These are phyloP conservation scores for Tetracladium marchalianum DNA, from an alignment of 495 filamentous ascomycete species.

Conservation along the genomic window DNA sequence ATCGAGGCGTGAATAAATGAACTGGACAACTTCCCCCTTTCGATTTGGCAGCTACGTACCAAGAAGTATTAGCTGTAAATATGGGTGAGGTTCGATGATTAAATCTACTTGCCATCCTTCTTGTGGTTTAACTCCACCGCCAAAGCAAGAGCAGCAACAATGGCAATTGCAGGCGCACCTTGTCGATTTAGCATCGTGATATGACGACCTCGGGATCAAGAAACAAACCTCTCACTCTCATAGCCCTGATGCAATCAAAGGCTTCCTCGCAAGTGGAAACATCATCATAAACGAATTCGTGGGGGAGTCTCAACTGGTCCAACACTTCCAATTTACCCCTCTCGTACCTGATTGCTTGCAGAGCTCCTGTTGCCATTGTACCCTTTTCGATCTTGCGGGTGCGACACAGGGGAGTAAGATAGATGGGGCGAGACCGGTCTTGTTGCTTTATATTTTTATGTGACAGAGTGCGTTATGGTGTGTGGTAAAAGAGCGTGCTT, in stretches of 20 bases:
- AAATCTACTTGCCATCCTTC: constrained; percentile 29
- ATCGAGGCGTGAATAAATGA: constrained; percentile 64
- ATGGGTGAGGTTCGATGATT: not conserved
- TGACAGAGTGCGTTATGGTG: too few relatives aligned
- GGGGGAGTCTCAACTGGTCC: constrained; percentile 85
- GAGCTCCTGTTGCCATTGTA: constrained; percentile 14
- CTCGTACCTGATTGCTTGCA: constrained; percentile 83
- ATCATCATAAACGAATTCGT: constrained; percentile 67
- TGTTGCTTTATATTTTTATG: too few relatives aligned
- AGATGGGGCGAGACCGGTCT: too few relatives aligned
- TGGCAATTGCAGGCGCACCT: constrained; percentile 91
- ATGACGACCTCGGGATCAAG: not conserved
- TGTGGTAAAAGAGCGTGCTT: too few relatives aligned
- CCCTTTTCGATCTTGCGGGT: too few relatives aligned
- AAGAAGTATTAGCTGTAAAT: not conserved
- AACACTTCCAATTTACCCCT: constrained; percentile 73
- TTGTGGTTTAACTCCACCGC: constrained; percentile 61
- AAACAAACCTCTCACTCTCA: constrained; percentile 68
- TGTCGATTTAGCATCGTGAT: constrained; percentile 4
- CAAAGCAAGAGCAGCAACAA: constrained; percentile 82
- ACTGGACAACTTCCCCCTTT: constrained; percentile 49
- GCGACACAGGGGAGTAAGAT: too few relatives aligned
- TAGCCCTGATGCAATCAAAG: constrained; percentile 85
- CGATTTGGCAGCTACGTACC: constrained; percentile 19
- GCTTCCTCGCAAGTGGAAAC: constrained; percentile 70